These are phyloP conservation scores for Fonsecaea pugnacius DNA, from an alignment of 2,329 filamentous ascomycete species.

Conservation along the genomic window DNA sequence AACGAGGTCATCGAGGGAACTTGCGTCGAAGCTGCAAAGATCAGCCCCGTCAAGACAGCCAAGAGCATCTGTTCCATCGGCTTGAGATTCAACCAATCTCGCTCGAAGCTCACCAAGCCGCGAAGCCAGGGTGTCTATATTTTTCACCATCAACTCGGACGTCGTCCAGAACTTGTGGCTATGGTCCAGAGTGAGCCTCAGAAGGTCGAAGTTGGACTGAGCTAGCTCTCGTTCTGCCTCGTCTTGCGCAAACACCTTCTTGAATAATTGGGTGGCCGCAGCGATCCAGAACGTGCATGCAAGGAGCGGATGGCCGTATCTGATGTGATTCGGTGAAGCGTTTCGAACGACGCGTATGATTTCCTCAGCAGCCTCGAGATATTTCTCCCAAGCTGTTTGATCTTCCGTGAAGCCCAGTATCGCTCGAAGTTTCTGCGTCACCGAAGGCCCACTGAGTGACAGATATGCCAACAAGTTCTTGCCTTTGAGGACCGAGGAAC, in stretches of 20 bases:
- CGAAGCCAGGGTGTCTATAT: constrained; percentile 11
- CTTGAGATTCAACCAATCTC: constrained; percentile 1
- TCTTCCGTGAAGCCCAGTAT: constrained; percentile 9
- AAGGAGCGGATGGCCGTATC: constrained; percentile 17
- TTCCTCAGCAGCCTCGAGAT: constrained; percentile 10
- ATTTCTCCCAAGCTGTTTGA: constrained; percentile 7
- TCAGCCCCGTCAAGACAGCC: background rate
- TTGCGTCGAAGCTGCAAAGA: background rate
- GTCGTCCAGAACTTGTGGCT: constrained; percentile 16
- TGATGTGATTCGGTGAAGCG: constrained; percentile 6
- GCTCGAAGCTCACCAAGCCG: constrained; percentile 14
- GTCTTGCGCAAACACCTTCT: constrained; percentile 5
- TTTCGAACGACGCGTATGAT: constrained; percentile 17
- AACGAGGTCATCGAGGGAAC: background rate
- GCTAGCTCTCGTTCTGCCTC: constrained; percentile 7
- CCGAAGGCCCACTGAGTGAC: background rate
- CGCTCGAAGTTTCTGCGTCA: constrained; percentile 7
- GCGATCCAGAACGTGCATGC: constrained; percentile 18
- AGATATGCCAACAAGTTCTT: background rate
- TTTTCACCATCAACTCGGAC: constrained; percentile 14
- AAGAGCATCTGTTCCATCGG: background rate
- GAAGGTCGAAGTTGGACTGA: constrained; percentile 13
- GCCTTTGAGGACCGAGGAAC: background rate
- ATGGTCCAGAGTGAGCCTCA: constrained; percentile 9
- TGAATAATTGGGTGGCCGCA: constrained; percentile 14